phyloP scores from a whole-genome alignment of 2,329 filamentous ascomycete genomes.

The Colletotrichum tropicale region DNA sequence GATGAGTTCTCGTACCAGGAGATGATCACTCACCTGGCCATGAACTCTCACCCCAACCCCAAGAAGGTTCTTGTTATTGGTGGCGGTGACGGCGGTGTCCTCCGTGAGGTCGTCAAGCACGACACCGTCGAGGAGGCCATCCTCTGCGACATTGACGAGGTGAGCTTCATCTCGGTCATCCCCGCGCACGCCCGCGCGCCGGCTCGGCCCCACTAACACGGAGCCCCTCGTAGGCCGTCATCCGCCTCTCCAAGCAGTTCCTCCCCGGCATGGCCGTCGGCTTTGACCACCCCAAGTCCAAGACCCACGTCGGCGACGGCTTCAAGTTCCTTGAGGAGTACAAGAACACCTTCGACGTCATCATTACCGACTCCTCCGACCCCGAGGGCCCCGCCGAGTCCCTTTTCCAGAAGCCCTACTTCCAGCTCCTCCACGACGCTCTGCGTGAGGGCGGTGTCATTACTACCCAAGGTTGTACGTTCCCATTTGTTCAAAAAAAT shows the following conservation, averaged over 20 bases:
- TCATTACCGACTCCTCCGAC: conserved; percentile 98
- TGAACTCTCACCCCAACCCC: conserved; percentile 98
- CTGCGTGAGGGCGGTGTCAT: conserved; percentile 96
- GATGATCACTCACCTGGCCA: conserved; percentile 99
- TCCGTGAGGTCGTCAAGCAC: conserved; percentile 99
- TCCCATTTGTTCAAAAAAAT: conserved; percentile 62
- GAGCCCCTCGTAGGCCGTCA: conserved; percentile 70
- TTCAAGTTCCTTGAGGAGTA: conserved; percentile 98
- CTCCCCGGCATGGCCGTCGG: conserved; percentile 92
- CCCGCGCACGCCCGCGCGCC: neutral
- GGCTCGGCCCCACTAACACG: neutral
- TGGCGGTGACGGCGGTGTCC: conserved; percentile 94
- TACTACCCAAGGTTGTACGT: conserved; percentile 99
- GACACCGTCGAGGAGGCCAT: conserved; percentile 94
- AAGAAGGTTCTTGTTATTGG: conserved; percentile 99
- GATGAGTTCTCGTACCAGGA: conserved; percentile 99
- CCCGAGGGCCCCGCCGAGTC: conserved; percentile 95
- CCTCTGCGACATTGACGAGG: conserved; percentile 98
- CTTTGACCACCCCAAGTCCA: conserved; percentile 92
- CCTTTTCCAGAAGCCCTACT: conserved; percentile 99
- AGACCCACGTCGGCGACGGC: conserved; percentile 91
- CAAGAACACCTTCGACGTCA: conserved; percentile 98
- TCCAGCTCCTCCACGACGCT: conserved; percentile 88
- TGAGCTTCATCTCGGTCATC: conserved; percentile 46
- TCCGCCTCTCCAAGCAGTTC: conserved; percentile 97